These are phyloP conservation scores for Haplosporangium gracile DNA, from an alignment of 192 early-diverging fungal species.

Conservation along the genomic window DNA sequence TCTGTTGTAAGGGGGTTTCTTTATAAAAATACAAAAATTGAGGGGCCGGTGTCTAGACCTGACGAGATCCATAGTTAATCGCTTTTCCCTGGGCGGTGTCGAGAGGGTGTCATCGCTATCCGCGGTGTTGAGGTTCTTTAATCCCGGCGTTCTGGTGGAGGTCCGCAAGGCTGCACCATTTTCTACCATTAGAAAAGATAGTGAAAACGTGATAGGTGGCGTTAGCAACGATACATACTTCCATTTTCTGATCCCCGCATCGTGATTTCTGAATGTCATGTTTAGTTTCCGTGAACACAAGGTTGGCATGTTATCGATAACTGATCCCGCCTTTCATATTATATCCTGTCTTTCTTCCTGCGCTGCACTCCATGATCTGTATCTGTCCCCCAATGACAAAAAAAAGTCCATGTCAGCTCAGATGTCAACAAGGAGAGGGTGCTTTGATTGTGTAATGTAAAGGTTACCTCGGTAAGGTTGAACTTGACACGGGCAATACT, in stretches of 20 bases:
- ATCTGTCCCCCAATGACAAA: neutral
- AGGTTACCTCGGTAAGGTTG: slow-evolving; percentile 78
- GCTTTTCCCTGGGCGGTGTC: neutral
- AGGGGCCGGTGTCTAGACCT: no score
- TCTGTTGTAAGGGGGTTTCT: no score
- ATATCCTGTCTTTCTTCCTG: no score
- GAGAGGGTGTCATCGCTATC: neutral
- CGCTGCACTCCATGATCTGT: neutral
- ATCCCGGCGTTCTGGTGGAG: slow-evolving; percentile 66
- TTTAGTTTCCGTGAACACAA: neutral
- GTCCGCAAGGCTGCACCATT: slow-evolving; percentile 77
- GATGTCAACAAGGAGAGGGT: no score
- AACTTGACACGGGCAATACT: slow-evolving; percentile 79
- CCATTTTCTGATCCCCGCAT: neutral
- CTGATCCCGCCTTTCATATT: neutral
- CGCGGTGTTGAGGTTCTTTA: neutral
- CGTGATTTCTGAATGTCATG: neutral
- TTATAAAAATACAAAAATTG: no score
- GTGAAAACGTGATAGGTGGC: neutral
- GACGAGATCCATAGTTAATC: neutral
- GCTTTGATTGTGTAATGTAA: no score
- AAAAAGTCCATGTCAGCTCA: no score
- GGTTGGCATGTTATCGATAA: neutral
- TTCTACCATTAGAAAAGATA: slow-evolving; percentile 59
- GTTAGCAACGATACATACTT: neutral